phyloP scores from a whole-genome alignment of 2,329 filamentous ascomycete species.

The Aspergillus transmontanensis region DNA sequence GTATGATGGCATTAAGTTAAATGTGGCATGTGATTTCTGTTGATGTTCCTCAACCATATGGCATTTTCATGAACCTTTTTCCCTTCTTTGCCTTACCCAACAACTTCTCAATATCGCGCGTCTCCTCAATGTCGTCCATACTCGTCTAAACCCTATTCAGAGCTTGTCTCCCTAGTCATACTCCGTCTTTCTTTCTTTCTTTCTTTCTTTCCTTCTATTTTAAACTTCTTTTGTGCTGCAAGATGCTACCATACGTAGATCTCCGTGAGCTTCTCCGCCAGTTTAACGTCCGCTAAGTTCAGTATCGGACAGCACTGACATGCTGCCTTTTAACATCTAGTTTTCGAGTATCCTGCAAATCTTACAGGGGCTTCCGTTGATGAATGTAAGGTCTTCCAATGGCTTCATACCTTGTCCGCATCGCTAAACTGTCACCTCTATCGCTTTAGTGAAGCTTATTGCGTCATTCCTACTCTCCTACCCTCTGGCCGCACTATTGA shows the following conservation, averaged over 20 bases:
- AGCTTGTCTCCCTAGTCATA: not conserved
- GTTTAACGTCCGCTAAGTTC: not conserved
- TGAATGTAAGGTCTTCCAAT: constrained; percentile 53
- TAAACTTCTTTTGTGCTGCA: constrained; percentile 16
- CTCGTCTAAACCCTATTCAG: not conserved
- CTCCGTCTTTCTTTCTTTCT: not conserved
- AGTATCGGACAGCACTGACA: constrained; percentile 13
- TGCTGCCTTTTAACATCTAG: constrained; percentile 40
- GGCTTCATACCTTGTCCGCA: not conserved
- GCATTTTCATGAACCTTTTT: not conserved
- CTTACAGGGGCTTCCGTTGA: constrained; percentile 65
- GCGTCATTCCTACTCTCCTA: constrained; percentile 90
- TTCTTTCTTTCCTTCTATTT: constrained; percentile 1
- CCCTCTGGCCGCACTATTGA: constrained; percentile 83
- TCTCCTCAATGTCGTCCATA: constrained; percentile 5
- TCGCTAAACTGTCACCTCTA: constrained; percentile 4
- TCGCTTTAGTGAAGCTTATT: constrained; percentile 79
- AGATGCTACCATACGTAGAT: constrained; percentile 68
- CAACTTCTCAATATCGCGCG: constrained; percentile 5
- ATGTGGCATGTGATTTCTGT: not conserved
- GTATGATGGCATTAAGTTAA: not conserved
- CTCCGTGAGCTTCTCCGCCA: constrained; percentile 46
- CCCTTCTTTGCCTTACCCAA: not conserved
- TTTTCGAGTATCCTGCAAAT: constrained; percentile 61
- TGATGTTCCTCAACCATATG: not conserved